Conservation (phyloP, 352 stramenopile species). For the Globisporangium solare region DNA sequence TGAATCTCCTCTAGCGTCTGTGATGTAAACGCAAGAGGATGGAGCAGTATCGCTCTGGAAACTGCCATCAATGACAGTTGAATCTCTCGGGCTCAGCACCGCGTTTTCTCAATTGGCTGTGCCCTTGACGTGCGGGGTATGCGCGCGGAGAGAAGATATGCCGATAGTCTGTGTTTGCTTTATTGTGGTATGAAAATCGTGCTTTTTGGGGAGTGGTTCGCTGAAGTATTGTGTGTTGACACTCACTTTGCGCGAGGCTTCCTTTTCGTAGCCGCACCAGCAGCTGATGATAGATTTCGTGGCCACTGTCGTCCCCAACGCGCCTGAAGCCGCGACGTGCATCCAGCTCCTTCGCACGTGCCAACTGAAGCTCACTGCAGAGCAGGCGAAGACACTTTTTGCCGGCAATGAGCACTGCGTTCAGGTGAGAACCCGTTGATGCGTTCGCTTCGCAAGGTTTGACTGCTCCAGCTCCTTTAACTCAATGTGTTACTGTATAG, state of each 20-base stretch:
- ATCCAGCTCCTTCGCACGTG: slow-evolving; percentile 41
- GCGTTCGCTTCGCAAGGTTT: background rate
- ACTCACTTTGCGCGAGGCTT: background rate
- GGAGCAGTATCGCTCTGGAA: slow-evolving; percentile 40
- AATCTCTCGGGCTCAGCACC: slow-evolving; percentile 41
- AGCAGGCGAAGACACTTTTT: slow-evolving; percentile 39
- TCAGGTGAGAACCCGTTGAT: background rate
- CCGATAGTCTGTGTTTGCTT: slow-evolving; percentile 42
- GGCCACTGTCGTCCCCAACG: slow-evolving; percentile 19
- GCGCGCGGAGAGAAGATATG: slow-evolving; percentile 21
- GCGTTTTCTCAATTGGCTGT: slow-evolving; percentile 40
- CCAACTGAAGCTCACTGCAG: slow-evolving; percentile 38
- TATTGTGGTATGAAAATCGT: slow-evolving; percentile 14
- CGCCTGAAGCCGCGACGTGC: slow-evolving; percentile 1
- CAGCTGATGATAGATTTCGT: slow-evolving; percentile 48
- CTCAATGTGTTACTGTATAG: slow-evolving; percentile 11
- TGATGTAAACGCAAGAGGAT: slow-evolving; percentile 21
- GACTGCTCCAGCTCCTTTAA: background rate
- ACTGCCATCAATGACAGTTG: slow-evolving; percentile 33
- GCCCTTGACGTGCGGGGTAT: slow-evolving; percentile 38
- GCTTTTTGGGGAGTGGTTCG: background rate
- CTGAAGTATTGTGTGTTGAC: background rate
- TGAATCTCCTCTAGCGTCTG: slow-evolving; percentile 28
- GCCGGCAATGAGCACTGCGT: slow-evolving; percentile 9
- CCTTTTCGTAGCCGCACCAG: slow-evolving; percentile 24